Base-by-base conservation (phyloP, 768 basidiomycete species). In the Leccinum variicolor region DNA sequence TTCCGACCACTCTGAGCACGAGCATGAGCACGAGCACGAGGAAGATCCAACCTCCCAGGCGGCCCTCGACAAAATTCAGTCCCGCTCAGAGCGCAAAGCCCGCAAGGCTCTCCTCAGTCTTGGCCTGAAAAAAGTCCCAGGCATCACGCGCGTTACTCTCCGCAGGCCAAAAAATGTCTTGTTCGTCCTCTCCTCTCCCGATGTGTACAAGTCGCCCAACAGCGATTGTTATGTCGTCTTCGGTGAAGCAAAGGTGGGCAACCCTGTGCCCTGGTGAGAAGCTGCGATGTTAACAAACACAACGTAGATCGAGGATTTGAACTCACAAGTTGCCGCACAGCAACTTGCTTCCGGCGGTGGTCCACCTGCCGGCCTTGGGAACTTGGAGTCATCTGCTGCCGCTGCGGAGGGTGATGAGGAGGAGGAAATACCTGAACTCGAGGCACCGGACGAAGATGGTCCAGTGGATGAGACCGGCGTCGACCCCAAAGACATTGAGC, bases 171-270 rank as follows among this genome's bases (percentile, higher is more conserved):
- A 98, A 79, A 94, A 94, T 71, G 94, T 96, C 61, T 85, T 98
- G 61, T 91, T 98, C 71, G 95, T 98, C 59, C 83, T 99, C 66
- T 85, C 92, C 54, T 79, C 87, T 52, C 97, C 97, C 36, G 97
- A 99, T 63, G 97, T 99, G 54, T 99, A 91, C 87, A 98, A 98
- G 81, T 94, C 92, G 51, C 87, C 90, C 45, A 94, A 93, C 77
- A 94, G 92, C 71, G 97, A 99, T 77, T 93, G 90, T 76, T 98
- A 99, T 82, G 93, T 99, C 72, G 94, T 99, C 62, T 99, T 98
- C 67, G 97, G 97, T 62, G 97, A 98, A 81, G 95, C 92, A 55
- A 94, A 94, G 85, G 89, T 89, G 19, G 8, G 49, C 59, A 60
- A 48, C 62, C 59, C 59, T 56, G n/a, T 61, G 19, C 60, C 56